Base-by-base conservation (phyloP, 345 rosid genomes). In the Hibiscus tridactylites region DNA sequence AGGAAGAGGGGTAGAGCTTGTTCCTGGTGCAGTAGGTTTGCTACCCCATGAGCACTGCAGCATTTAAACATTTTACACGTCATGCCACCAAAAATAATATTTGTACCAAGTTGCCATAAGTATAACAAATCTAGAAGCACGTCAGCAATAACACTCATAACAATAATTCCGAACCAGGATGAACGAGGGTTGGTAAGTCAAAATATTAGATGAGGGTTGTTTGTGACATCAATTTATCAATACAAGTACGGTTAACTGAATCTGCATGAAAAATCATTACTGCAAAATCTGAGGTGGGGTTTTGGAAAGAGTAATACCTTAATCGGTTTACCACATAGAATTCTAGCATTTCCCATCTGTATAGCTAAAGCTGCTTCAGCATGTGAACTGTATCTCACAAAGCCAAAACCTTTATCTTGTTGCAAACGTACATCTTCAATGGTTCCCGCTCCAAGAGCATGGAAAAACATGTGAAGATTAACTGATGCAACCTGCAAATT, bases 361-460 rank as follows among this genome's bases (percentile, higher is more conserved):
- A 93, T 93, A 73, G 98, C 98, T 33, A 87, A 78, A 54, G 97
- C 90, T 61, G 98, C 96, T 75, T 89, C 98, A 9, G 86, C 78
- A 71, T 88, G 97, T 72, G 90, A 75, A 52, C 82, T 81, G 77
- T 87, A 93, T 76, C 97, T 88, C 69, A 93, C 96, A 77, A 93
- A 93, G 47, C 98, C 98, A 75, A 93, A 93, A 70, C 96, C 97
- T 76, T 93, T 93, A 70, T 93, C 98, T 19, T 91, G 87, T 77
- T 93, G 98, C 54, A 93, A 83, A 16, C 97, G 92, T n/a, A 89
- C 90, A 76, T 93, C 98, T 81, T 93, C 98, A 74, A 93, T 93
- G 35, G 83, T 82, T 63, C 96, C 98, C 75, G 87, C 89, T 37
- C 90, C 89, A 35, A 93, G 85, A 66, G 82, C 49, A 79, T 91